These are phyloP conservation scores for Xerocomus spinulosus DNA, from an alignment of 768 basidiomycete species.

Conservation along the genomic window DNA sequence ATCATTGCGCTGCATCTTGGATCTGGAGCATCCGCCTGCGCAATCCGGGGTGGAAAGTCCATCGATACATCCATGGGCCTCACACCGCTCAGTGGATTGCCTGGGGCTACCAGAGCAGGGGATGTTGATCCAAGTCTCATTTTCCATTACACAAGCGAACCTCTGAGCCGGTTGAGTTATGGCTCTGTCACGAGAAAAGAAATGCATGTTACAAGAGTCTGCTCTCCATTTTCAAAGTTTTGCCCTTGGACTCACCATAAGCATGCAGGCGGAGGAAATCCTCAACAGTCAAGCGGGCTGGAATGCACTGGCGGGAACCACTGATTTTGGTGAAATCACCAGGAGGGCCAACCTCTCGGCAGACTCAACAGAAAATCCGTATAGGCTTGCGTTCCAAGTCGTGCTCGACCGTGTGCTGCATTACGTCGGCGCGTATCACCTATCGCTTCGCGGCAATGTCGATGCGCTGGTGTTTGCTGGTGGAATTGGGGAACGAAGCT, in stretches of 20 bases:
- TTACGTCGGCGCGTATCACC: conserved; percentile 69
- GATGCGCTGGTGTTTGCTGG: conserved; percentile 85
- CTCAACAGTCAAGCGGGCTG: conserved; percentile 75
- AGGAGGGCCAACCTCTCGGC: conserved; percentile 32
- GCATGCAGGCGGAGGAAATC: conserved; percentile 59
- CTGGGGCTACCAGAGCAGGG: conserved; percentile 85
- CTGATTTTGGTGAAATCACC: conserved; percentile 74
- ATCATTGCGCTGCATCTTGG: conserved; percentile 85
- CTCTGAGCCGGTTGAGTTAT: conserved; percentile 46
- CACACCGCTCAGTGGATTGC: conserved; percentile 82
- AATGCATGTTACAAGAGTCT: conserved; percentile 51
- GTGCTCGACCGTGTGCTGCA: conserved; percentile 73
- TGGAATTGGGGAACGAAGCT: conserved; percentile 79
- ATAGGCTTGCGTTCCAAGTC: conserved; percentile 69
- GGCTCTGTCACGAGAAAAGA: conserved; percentile 42
- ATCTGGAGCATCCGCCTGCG: conserved; percentile 83
- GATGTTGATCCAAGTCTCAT: conserved; percentile 81
- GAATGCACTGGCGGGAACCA: conserved; percentile 73
- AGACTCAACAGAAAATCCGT: conserved; percentile 30
- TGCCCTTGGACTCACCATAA: not conserved
- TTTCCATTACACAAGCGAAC: conserved; percentile 68
- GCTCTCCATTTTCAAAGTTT: not conserved
- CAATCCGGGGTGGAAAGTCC: conserved; percentile 66
- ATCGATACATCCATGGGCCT: conserved; percentile 91
- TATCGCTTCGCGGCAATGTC: conserved; percentile 62